Percentiles rank a stretch among this genome's conserved stretches.
These are phyloP conservation scores for Fusarium avenaceum DNA, from an alignment of 2,329 filamentous ascomycete species.

Conservation along the genomic window DNA sequence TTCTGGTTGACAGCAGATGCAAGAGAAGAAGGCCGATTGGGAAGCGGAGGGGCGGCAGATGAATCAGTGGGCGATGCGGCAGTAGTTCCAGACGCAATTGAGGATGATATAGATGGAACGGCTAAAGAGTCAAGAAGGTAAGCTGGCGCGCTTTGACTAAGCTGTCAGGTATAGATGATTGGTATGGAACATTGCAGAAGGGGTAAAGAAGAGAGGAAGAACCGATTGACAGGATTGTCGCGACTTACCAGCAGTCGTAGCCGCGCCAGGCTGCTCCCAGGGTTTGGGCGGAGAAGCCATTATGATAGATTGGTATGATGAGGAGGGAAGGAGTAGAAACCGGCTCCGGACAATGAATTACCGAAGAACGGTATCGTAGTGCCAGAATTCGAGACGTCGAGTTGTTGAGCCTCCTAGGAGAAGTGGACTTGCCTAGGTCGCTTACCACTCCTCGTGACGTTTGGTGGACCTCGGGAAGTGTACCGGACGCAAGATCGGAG, in stretches of 20 bases:
- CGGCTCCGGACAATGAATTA: slow-evolving; percentile 21
- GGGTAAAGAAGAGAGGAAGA: slow-evolving; percentile 5
- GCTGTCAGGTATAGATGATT: slow-evolving; percentile 6
- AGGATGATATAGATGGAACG: slow-evolving; percentile 59
- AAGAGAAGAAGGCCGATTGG: slow-evolving; percentile 83
- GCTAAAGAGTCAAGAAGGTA: slow-evolving; percentile 40
- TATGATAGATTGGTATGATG: slow-evolving; percentile 28
- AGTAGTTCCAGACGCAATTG: slow-evolving; percentile 58
- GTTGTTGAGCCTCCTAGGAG: slow-evolving; percentile 23
- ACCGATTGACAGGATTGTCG: slow-evolving; percentile 21
- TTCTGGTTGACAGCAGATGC: slow-evolving; percentile 87
- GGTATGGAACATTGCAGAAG: slow-evolving; percentile 7
- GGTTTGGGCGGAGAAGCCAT: slow-evolving; percentile 94
- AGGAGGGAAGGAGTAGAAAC: slow-evolving; percentile 12
- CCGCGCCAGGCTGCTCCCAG: slow-evolving; percentile 86
- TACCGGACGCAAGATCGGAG: slow-evolving; percentile 43
- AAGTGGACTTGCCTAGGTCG: slow-evolving; percentile 15
- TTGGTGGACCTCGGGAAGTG: slow-evolving; percentile 40
- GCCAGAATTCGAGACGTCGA: slow-evolving; percentile 17
- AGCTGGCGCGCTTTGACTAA: slow-evolving; percentile 45
- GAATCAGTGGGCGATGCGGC: slow-evolving; percentile 54
- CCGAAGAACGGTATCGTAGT: slow-evolving; percentile 25
- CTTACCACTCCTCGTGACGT: slow-evolving; percentile 37
- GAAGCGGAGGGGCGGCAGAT: slow-evolving; percentile 75
- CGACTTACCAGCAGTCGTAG: slow-evolving; percentile 64